phyloP scores from a whole-genome alignment of 805 yeast genomes.

The Ogataea paradorogensis region DNA sequence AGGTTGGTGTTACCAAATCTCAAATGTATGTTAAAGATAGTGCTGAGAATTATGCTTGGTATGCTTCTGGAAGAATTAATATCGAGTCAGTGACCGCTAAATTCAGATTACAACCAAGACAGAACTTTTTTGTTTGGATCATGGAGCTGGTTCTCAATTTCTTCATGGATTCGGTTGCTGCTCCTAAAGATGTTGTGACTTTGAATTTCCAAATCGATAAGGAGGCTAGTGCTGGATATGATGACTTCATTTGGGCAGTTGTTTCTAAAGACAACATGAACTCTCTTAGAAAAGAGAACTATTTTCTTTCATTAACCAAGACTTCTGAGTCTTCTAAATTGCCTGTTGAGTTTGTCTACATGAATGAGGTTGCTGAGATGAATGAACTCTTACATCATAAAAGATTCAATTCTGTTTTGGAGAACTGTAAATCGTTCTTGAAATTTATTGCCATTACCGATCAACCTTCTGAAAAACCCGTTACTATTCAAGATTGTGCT shows the following conservation, averaged over 20 bases:
- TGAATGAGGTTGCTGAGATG: constrained; percentile 86
- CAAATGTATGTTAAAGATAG: constrained; percentile 58
- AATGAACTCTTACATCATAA: constrained; percentile 60
- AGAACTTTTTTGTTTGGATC: constrained; percentile 65
- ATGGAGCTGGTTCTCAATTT: constrained; percentile 61
- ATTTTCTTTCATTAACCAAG: constrained; percentile 79
- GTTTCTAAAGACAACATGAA: constrained; percentile 85
- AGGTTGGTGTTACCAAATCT: constrained; percentile 59
- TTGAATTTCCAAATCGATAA: constrained; percentile 56
- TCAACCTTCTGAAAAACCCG: constrained; percentile 73
- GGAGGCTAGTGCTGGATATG: constrained; percentile 43
- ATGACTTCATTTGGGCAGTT: constrained; percentile 76
- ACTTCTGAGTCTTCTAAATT: constrained; percentile 69
- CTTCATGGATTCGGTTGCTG: constrained; percentile 52
- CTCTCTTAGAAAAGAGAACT: constrained; percentile 68
- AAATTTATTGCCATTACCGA: constrained; percentile 80
- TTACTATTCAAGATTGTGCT: constrained; percentile 49
- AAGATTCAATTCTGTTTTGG: constrained; percentile 46
- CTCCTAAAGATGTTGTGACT: constrained; percentile 58
- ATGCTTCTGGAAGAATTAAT: constrained; percentile 87
- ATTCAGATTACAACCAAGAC: constrained; percentile 72
- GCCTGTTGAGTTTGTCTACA: constrained; percentile 75
- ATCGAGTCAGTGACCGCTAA: constrained; percentile 60
- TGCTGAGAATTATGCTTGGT: constrained; percentile 58
- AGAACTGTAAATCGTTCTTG: constrained; percentile 41